These are phyloP conservation scores for Dryas integrifolia DNA, from an alignment of 331 rosid species.

Conservation along the genomic window DNA sequence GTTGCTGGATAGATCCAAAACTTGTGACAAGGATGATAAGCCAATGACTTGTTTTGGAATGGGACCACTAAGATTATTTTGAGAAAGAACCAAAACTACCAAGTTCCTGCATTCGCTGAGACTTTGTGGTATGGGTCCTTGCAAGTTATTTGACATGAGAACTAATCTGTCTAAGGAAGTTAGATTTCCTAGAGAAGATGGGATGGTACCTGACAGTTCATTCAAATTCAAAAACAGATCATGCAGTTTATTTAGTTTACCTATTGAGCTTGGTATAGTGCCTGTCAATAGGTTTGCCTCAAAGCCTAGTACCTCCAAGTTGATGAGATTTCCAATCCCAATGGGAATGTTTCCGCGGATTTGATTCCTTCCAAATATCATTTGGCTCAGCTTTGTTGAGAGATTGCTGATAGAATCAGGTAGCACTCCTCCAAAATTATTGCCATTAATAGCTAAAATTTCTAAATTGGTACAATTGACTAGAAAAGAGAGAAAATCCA, in stretches of 20 bases:
- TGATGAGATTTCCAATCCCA: slow-evolving; percentile 29
- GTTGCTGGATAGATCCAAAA: slow-evolving; percentile 13
- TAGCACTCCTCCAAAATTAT: slow-evolving; percentile 29
- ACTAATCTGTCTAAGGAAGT: not conserved
- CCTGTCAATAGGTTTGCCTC: slow-evolving; percentile 22
- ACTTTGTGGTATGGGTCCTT: slow-evolving; percentile 23
- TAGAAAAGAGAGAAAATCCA: slow-evolving; percentile 17
- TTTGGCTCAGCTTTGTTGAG: not conserved
- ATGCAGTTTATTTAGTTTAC: not conserved
- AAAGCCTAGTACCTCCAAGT: not conserved
- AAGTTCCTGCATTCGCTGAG: not conserved
- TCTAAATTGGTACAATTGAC: slow-evolving; percentile 15
- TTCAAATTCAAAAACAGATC: not conserved
- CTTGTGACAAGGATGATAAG: slow-evolving; percentile 15
- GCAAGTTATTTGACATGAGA: slow-evolving; percentile 15
- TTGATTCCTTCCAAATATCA: slow-evolving; percentile 6
- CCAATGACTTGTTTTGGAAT: slow-evolving; percentile 22
- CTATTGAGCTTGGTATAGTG: slow-evolving; percentile 21
- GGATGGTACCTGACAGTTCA: slow-evolving; percentile 20
- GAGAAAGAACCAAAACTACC: not conserved
- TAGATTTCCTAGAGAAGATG: slow-evolving; percentile 24
- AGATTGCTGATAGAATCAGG: slow-evolving; percentile 30
- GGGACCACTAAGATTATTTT: slow-evolving; percentile 22
- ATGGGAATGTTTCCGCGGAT: slow-evolving; percentile 26
- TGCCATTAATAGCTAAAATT: fast-evolving